Conservation (phyloP, 371 early-diverging fungal species). For the Gilbertella persicaria region DNA sequence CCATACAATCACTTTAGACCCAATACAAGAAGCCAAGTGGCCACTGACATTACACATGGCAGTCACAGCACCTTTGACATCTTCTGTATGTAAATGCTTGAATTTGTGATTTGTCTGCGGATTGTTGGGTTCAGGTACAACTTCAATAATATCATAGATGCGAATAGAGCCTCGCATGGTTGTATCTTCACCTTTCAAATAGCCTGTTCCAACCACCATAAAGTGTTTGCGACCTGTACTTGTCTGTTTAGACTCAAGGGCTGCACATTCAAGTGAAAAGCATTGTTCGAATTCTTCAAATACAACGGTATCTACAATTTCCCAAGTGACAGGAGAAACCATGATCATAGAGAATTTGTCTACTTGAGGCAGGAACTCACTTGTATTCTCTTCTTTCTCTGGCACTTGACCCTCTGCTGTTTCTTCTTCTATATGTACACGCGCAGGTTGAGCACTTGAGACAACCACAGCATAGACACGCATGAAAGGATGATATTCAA, state of each 20-base stretch:
- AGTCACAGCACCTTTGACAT: conserved; percentile 95
- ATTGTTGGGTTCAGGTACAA: conserved; percentile 94
- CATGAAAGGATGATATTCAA: conserved; percentile 82
- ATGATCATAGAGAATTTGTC: conserved; percentile 77
- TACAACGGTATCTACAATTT: conserved; percentile 82
- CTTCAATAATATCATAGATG: conserved; percentile 95
- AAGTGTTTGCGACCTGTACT: conserved; percentile 85
- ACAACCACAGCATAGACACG: conserved; percentile 81
- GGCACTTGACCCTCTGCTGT: conserved; percentile 37
- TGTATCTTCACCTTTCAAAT: conserved; percentile 92
- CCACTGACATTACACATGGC: conserved; percentile 87
- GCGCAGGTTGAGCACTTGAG: conserved; percentile 63
- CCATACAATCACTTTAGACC: conserved; percentile 91
- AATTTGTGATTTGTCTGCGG: conserved; percentile 95
- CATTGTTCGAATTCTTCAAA: conserved; percentile 91
- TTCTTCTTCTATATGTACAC: conserved; percentile 70
- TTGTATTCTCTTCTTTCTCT: conserved; percentile 42
- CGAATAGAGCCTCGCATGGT: conserved; percentile 87
- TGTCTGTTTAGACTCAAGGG: conserved; percentile 87
- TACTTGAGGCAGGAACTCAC: conserved; percentile 65
- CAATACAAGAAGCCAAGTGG: conserved; percentile 87
- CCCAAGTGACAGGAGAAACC: conserved; percentile 95
- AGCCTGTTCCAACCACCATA: conserved; percentile 91
- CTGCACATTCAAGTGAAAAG: conserved; percentile 75
- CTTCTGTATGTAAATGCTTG: conserved; percentile 82